These are phyloP conservation scores for Solanum paucissectum DNA, from an alignment of 257 asterid genomes.

Conservation along the genomic window DNA sequence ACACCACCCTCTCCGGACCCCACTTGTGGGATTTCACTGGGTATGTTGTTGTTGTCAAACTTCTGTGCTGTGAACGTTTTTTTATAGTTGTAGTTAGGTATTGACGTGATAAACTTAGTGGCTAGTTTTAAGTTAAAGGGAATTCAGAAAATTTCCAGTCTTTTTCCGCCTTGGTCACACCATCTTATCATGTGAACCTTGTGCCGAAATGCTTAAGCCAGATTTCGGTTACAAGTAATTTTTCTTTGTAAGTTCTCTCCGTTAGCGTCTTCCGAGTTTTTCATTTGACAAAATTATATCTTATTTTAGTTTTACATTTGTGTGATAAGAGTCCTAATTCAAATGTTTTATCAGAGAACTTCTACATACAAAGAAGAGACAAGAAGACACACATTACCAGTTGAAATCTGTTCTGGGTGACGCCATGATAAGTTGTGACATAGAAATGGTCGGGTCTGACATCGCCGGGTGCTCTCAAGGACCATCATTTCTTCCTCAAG, in stretches of 20 bases:
- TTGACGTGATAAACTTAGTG: neutral
- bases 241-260: neutral
- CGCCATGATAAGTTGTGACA: conserved; percentile 46
- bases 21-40: neutral
- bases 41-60: neutral
- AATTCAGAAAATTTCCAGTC: neutral
- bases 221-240: neutral
- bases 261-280: neutral
- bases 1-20: neutral
- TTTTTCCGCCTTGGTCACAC: neutral
- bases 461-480: conserved; percentile 55
- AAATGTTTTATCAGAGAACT: conserved; percentile 46
- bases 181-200: neutral
- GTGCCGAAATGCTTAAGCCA: neutral
- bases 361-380: conserved; percentile 50
- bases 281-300: neutral
- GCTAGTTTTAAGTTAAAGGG: neutral
- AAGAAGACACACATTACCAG: conserved; percentile 48
- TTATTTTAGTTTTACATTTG: neutral
- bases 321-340: neutral
- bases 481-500: conserved; percentile 50
- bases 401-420: conserved; percentile 53
- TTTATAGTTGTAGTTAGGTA: neutral
- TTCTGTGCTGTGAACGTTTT: neutral
- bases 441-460: conserved; percentile 65